phyloP scores from a whole-genome alignment of 2,329 filamentous ascomycete species.

The Trichoderma sp. region DNA sequence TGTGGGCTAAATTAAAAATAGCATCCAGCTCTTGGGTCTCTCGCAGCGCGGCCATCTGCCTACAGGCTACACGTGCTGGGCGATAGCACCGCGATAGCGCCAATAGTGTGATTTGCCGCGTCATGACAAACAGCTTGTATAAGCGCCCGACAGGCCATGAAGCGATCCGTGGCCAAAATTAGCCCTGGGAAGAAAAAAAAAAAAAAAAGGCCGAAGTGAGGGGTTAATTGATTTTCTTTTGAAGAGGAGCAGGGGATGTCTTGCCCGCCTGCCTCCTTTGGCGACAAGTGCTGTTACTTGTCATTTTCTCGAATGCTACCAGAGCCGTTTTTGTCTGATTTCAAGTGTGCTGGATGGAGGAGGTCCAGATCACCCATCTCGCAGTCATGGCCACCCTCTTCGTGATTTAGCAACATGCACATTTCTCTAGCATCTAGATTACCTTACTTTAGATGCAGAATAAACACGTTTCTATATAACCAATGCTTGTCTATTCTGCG shows the following conservation, averaged over 20 bases:
- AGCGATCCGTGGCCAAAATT: constrained; percentile 27
- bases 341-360: not conserved
- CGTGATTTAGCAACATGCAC: not conserved
- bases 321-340: constrained; percentile 8
- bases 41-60: constrained; percentile 25
- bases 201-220: constrained; percentile 13
- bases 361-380: not conserved
- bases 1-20: constrained; percentile 43
- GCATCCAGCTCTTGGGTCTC: constrained; percentile 24
- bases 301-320: not conserved
- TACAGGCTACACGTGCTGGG: constrained; percentile 27
- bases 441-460: not conserved
- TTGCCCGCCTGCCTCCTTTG: not conserved
- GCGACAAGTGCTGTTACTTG: not conserved
- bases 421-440: not conserved
- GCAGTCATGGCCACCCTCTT: not conserved
- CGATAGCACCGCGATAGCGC: constrained; percentile 31
- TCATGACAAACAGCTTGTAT: constrained; percentile 21
- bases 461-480: not conserved
- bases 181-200: constrained; percentile 23
- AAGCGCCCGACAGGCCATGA: constrained; percentile 27
- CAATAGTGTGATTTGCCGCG: constrained; percentile 25
- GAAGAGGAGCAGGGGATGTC: not conserved
- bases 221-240: constrained; percentile 25
- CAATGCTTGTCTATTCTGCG: not conserved